Percentiles rank a stretch among this genome's conserved stretches.
Evolutionary conservation across 805 yeast genomes (phyloP).

Genomic region (Tetrapisispora nanseiensis): DNA sequence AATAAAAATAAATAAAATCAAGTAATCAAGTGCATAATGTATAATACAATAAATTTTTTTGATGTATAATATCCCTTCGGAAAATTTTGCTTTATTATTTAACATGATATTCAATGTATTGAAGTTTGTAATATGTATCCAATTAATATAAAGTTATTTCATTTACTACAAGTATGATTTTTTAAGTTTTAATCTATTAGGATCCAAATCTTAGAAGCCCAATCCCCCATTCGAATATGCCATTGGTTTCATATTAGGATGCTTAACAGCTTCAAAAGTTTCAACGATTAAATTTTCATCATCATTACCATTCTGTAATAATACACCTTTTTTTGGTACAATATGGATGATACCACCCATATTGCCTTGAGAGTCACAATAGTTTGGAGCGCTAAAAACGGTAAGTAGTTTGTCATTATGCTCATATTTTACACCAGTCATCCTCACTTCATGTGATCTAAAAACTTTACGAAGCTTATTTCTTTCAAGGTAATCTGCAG

Average conservation of each 20-base stretch:
- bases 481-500: slow-evolving; percentile 60
- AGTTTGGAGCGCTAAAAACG: slow-evolving; percentile 97
- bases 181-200: no score
- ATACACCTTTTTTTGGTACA: slow-evolving; percentile 28
- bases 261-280: slow-evolving; percentile 73
- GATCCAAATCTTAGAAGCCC: slow-evolving; percentile 20
- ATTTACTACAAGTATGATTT: no score
- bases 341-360: slow-evolving; percentile 83
- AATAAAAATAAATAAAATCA: not conserved
- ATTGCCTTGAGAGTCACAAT: slow-evolving; percentile 89
- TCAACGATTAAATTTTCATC: slow-evolving; percentile 42
- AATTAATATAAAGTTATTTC: no score
- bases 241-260: slow-evolving; percentile 91
- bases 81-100: not conserved
- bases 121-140: no score
- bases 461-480: slow-evolving; percentile 73
- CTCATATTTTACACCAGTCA: slow-evolving; percentile 81
- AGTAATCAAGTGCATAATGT: not conserved
- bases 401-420: slow-evolving; percentile 82
- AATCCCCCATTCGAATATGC: slow-evolving; percentile 60
- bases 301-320: slow-evolving; percentile 35
- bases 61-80: no score
- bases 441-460: slow-evolving; percentile 91
- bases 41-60: not conserved
- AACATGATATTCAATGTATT: not conserved